These are phyloP conservation scores for Floccularia luteovirens DNA, from an alignment of 768 basidiomycete genomes.

Conservation along the genomic window DNA sequence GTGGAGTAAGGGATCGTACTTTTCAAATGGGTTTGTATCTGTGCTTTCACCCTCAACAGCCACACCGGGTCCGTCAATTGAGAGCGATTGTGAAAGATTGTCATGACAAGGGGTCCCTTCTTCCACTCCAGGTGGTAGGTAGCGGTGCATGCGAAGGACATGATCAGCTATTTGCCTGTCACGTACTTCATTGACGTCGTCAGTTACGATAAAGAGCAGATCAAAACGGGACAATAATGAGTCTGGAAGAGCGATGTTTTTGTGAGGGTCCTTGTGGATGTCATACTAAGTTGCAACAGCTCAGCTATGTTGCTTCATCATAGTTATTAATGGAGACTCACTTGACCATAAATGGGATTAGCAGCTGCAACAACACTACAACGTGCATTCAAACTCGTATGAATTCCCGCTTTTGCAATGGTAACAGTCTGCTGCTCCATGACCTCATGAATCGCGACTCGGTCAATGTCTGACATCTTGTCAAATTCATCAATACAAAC, in stretches of 20 bases:
- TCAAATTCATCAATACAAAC: slow-evolving; percentile 99
- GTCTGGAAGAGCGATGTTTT: slow-evolving; percentile 96
- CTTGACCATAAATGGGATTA: slow-evolving; percentile 97
- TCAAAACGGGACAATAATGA: slow-evolving; percentile 98
- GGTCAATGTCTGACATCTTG: slow-evolving; percentile 99
- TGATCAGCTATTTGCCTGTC: slow-evolving; percentile 97
- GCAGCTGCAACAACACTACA: slow-evolving; percentile 98
- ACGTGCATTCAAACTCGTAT: slow-evolving; percentile 94
- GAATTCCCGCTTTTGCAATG: slow-evolving; percentile 98
- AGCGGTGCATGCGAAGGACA: slow-evolving; percentile 94
- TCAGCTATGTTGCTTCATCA: slow-evolving; percentile 4
- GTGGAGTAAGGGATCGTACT: slow-evolving; percentile 93
- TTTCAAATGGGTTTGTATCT: slow-evolving; percentile 86
- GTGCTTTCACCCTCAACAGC: slow-evolving; percentile 44
- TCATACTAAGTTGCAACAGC: slow-evolving; percentile 68
- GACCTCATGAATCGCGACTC: slow-evolving; percentile 99
- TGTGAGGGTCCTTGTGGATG: slow-evolving; percentile 98
- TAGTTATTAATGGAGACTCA: slow-evolving; percentile 21
- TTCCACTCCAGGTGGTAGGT: slow-evolving; percentile 92
- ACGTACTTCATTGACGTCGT: slow-evolving; percentile 92
- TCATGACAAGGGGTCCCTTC: slow-evolving; percentile 91
- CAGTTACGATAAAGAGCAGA: slow-evolving; percentile 94
- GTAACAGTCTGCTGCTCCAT: slow-evolving; percentile 99
- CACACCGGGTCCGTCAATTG: slow-evolving; percentile 72
- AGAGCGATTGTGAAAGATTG: slow-evolving; percentile 79